Conservation (phyloP, 2,329 filamentous ascomycete genomes). For the Fusarium luffae region DNA sequence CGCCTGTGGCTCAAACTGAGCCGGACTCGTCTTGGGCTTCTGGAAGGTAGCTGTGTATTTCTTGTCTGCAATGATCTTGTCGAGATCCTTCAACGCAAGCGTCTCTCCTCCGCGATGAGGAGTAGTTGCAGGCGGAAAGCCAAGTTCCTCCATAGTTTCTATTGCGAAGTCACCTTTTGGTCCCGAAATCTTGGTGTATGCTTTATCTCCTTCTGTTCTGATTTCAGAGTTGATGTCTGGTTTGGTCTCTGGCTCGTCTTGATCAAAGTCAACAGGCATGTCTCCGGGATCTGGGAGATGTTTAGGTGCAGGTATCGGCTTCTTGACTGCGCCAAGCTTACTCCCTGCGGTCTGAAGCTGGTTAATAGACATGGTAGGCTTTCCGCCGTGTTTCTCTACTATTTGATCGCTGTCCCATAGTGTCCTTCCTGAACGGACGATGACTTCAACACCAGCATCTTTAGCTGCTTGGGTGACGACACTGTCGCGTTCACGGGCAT, state of each 20-base stretch:
- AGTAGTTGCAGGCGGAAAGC: conserved; percentile 72
- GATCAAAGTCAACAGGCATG: conserved; percentile 68
- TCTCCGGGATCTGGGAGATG: conserved; percentile 73
- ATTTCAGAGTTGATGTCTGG: conserved; percentile 71
- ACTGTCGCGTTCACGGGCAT: conserved; percentile 72
- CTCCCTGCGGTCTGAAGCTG: conserved; percentile 73
- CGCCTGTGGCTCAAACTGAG: conserved; percentile 76
- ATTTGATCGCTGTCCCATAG: conserved; percentile 79
- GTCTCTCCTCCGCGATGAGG: conserved; percentile 78
- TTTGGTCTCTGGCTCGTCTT: conserved; percentile 59
- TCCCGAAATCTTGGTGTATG: conserved; percentile 71
- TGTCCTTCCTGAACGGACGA: conserved; percentile 73
- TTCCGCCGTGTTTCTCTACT: conserved; percentile 71
- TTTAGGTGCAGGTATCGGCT: conserved; percentile 69
- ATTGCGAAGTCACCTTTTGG: conserved; percentile 75
- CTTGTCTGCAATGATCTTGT: conserved; percentile 68
- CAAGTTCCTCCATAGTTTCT: conserved; percentile 78
- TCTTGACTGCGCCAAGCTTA: conserved; percentile 70
- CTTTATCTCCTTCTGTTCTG: conserved; percentile 64
- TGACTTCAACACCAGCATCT: conserved; percentile 73
- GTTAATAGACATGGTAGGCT: conserved; percentile 79
- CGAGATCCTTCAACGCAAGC: conserved; percentile 67
- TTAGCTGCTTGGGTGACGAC: conserved; percentile 68
- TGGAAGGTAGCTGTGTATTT: conserved; percentile 78
- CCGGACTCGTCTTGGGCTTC: conserved; percentile 80